Conservation (phyloP, 2,329 filamentous ascomycete genomes). For the Colletotrichum incanum region DNA sequence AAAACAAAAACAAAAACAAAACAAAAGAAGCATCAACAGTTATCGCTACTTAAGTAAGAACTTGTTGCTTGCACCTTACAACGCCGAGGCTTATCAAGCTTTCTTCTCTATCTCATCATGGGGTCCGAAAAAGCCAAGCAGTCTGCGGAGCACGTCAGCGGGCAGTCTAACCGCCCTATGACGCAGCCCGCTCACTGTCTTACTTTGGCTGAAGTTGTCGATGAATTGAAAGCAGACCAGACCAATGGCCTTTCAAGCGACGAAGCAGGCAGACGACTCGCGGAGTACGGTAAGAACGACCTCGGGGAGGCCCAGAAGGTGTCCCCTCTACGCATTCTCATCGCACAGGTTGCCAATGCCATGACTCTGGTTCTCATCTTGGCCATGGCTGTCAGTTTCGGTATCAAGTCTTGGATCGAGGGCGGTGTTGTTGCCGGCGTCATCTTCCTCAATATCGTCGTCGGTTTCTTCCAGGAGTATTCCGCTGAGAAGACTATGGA, state of each 20-base stretch:
- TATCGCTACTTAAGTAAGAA: too few species aligned
- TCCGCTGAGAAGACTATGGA: conserved; percentile 69
- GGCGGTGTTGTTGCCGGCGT: conserved; percentile 68
- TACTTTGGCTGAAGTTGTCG: conserved; percentile 61
- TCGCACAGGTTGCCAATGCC: conserved; percentile 72
- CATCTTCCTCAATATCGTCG: conserved; percentile 66
- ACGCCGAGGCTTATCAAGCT: background rate
- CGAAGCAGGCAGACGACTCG: conserved; percentile 67
- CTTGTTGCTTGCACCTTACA: background rate
- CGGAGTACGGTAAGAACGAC: conserved; percentile 71
- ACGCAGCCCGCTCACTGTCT: conserved; percentile 73
- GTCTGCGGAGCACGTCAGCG: conserved; percentile 49
- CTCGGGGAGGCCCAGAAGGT: conserved; percentile 65
- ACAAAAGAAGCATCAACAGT: too few species aligned
- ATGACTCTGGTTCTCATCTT: conserved; percentile 70
- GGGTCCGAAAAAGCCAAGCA: conserved; percentile 6
- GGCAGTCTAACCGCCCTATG: conserved; percentile 58
- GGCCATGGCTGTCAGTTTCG: conserved; percentile 67
- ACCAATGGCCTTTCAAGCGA: conserved; percentile 65
- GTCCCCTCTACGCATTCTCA: conserved; percentile 69
- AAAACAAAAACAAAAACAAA: too few species aligned
- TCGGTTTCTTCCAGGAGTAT: conserved; percentile 70
- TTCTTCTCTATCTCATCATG: conserved; percentile 9
- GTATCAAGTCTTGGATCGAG: conserved; percentile 67
- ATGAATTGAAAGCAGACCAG: conserved; percentile 67